A percentile compares a stretch with the other conserved stretches of the same genome.
Evolutionary conservation across 2,329 filamentous ascomycete genomes (phyloP).

Genomic region (Neofusicoccum laricinum): DNA sequence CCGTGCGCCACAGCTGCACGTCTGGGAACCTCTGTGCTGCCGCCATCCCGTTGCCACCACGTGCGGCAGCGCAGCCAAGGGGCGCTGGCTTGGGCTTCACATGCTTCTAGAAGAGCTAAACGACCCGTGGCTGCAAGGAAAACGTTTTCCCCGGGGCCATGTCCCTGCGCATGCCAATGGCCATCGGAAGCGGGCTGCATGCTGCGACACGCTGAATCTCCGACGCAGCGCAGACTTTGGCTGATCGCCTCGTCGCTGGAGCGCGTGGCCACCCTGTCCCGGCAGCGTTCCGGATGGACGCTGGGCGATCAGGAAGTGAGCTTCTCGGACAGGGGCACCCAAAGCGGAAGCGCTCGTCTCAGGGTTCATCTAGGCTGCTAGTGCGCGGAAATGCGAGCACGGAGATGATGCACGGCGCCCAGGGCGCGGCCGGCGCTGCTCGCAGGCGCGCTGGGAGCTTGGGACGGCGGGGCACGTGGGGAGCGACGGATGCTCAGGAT

Average conservation of each 20-base stretch:
- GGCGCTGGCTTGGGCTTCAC: not conserved
- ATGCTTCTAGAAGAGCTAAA: slow-evolving; percentile 16
- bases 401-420: not conserved
- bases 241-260: not conserved
- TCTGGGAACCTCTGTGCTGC: not conserved
- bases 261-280: not conserved
- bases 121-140: not conserved
- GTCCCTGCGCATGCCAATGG: not conserved
- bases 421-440: not conserved
- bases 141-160: slow-evolving; percentile 6
- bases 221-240: not conserved
- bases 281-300: slow-evolving; percentile 4
- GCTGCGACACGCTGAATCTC: not conserved
- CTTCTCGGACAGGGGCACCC: not conserved
- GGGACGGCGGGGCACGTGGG: not conserved
- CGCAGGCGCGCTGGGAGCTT: not conserved
- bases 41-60: slow-evolving; percentile 5
- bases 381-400: not conserved
- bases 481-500: not conserved
- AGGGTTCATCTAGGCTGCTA: not conserved
- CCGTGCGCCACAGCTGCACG: slow-evolving; percentile 12
- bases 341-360: not conserved
- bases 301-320: not conserved
- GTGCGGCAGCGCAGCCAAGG: slow-evolving; percentile 10
- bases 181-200: not conserved